Percentiles rank a stretch among this genome's conserved stretches.
Conservation (phyloP, 805 yeast species). For the Kodamaea laetipori region DNA sequence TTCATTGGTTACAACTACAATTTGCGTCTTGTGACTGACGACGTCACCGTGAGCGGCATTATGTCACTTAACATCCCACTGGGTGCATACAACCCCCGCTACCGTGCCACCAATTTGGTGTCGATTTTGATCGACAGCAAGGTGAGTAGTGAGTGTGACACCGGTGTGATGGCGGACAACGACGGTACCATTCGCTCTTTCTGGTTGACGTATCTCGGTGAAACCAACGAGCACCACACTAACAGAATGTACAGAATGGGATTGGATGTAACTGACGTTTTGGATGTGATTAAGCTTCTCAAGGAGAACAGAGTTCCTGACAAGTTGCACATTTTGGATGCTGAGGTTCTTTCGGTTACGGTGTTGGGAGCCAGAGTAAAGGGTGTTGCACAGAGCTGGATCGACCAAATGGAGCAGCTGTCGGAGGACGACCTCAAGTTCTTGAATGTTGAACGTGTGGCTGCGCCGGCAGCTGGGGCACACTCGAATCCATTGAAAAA, state of each 20-base stretch:
- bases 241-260: conserved; percentile 75
- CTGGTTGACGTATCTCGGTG: conserved; percentile 86
- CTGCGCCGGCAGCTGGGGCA: conserved; percentile 44
- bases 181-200: conserved; percentile 82
- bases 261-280: conserved; percentile 68
- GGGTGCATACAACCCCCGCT: conserved; percentile 69
- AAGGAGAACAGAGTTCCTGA: conserved; percentile 52
- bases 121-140: conserved; percentile 74
- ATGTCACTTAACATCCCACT: conserved; percentile 74
- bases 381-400: conserved; percentile 89
- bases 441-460: conserved; percentile 67
- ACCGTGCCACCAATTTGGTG: conserved; percentile 82
- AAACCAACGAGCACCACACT: conserved; percentile 53
- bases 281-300: conserved; percentile 56
- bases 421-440: conserved; percentile 71
- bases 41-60: conserved; percentile 75
- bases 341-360: conserved; percentile 70
- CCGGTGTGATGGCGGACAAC: conserved; percentile 76
- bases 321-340: conserved; percentile 67
- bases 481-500: conserved; percentile 43
- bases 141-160: conserved; percentile 68
- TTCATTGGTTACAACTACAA: conserved; percentile 81
- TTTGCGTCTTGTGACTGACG: conserved; percentile 68
- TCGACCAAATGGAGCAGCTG: conserved; percentile 61
- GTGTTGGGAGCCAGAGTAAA: conserved; percentile 76